Base-by-base conservation (phyloP, 257 asterid genomes). In the Ehretia macrophylla region DNA sequence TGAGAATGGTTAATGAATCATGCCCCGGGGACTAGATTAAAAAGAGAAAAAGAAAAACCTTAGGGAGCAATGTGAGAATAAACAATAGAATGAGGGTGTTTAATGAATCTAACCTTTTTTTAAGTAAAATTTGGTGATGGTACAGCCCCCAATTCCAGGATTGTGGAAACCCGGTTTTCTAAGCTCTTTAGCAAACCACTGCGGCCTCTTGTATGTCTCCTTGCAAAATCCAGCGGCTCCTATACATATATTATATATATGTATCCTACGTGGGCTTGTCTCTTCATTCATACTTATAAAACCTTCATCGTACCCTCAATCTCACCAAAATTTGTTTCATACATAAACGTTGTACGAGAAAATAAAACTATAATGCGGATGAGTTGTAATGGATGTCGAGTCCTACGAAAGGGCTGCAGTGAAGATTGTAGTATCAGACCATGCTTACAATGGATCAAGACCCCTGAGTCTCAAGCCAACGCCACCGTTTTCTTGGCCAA, bases 341-440 rank as follows among this genome's bases (percentile, higher is more conserved):
- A n/a, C n/a, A n/a, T n/a, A n/a, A n/a, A n/a, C n/a, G n/a, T n/a
- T n/a, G n/a, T n/a, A n/a, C n/a, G n/a, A n/a, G n/a, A n/a, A n/a
- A n/a, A n/a, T n/a, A n/a, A n/a, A n/a, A n/a, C n/a, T n/a, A 67
- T 51, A 63, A 88, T 82, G 94, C 83, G 86, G 55, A 72, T 84
- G 85, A 90, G 97, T 64, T 90, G 97, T 62, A 90, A 86, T 63
- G 97, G 97, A 59, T 90, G 96, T 54, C 74, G 97, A 56, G 95
- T 90, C 13, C 78, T 90, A 6, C 68, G 97, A 3, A 90, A 90
- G 60, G 96, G 97, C 0, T 90, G 97, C 76, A 82, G 81, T 56
- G 88, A 85, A 3, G 66, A 76, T 62, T 90, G 97, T 64, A 83
- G 78, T 68, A 83, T 90, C 32, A 70, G 80, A 65, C 93, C 92